Evolutionary conservation across 164 flowering plant species (phyloP), one percentile per base, ranked within the genome.

Genomic region (Santalum album): DNA sequence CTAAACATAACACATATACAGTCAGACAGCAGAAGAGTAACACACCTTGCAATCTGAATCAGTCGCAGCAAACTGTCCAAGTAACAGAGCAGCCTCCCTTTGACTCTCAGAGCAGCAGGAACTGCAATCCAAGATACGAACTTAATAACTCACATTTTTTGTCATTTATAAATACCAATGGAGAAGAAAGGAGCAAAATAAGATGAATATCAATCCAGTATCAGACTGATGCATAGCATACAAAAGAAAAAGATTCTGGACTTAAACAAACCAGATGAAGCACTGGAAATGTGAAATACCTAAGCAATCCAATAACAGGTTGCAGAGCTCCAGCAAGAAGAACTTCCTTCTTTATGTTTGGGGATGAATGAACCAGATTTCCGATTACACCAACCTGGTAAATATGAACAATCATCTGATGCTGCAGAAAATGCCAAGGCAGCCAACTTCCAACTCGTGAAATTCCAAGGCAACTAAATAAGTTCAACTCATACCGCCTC

Each of bases 311-410:
- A 71, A 94, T 90, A 58, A 90, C 96, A 58, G 99, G 97, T 65
- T 94, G 99, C 63, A 94, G 60, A 55, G 99, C 99, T 51, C 99
- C 99, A 55, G 97, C 96, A 53, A 67, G 75, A 51, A 94, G 92
- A 64, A 94, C 99, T 65, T 86, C 97, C 65, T 81, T 90, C 78
- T 94, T 90, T 53, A 94, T 90, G 68, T 74, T 81, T 10, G 97
- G 96, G 1, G 99, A 94, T 25, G 99, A 94, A 58, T 94, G 99
- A 2, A 94, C 99, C 66, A 94, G 72, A 71, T 94, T 94, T 61
- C 99, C 99, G 59, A 94, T 90, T 6, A 94, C 99, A 54, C 99
- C 99, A 75, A 94, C 99, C 99, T 94, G 71, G 50, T 14, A 51
- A 6, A 1, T 53, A 53, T 26, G 1, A 53, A 22, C 23, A 52